Conservation (phyloP, 1,284 basidiomycete genomes). For the Schizophyllum commune region DNA sequence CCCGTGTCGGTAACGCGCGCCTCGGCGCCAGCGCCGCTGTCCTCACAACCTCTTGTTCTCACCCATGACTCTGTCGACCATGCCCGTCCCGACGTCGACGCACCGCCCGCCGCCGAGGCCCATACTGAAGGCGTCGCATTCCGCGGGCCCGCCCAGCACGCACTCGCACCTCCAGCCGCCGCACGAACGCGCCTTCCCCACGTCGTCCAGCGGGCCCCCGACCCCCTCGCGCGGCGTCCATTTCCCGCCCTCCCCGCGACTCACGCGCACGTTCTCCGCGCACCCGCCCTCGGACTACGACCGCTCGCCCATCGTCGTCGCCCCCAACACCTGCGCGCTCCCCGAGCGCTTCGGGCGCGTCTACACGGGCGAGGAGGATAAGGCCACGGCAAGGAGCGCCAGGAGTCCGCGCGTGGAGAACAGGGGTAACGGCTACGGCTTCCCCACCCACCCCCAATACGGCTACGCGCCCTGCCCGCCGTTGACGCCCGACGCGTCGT, state of each 20-base stretch:
- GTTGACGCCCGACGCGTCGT: constrained; percentile 52
- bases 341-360: constrained; percentile 64
- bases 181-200: background rate
- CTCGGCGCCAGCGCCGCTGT: background rate
- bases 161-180: background rate
- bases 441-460: constrained; percentile 13
- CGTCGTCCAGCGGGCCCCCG: background rate
- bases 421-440: background rate
- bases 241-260: constrained; percentile 49
- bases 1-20: too few species aligned
- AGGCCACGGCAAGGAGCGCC: constrained; percentile 19
- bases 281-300: constrained; percentile 54
- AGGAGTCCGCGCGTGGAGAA: constrained; percentile 1
- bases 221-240: constrained; percentile 30
- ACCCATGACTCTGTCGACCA: background rate
- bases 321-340: constrained; percentile 56
- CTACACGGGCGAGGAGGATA: constrained; percentile 37
- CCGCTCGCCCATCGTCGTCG: constrained; percentile 64
- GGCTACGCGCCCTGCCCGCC: constrained; percentile 23
- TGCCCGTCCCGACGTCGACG: background rate
- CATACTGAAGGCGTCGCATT: background rate
- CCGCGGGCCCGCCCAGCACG: too few species aligned
- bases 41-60: background rate
- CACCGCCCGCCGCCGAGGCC: too few species aligned
- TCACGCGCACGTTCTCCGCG: constrained; percentile 48